phyloP scores from a whole-genome alignment of 2,329 filamentous ascomycete genomes.

The Furcasterigmium sp. region DNA sequence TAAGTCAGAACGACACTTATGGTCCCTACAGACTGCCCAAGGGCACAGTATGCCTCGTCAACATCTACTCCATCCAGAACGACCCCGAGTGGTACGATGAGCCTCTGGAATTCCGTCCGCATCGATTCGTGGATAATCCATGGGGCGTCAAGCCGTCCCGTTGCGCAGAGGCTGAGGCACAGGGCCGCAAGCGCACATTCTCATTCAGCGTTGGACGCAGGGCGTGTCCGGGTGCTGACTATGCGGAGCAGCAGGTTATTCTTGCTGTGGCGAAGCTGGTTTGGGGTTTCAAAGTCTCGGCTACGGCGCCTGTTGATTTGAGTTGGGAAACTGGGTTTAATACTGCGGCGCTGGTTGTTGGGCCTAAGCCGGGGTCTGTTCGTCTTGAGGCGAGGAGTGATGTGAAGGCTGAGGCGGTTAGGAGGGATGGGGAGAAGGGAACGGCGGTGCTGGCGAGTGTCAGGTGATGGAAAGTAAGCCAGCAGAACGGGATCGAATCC shows the following conservation, averaged over 20 bases:
- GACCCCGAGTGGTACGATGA: conserved; percentile 16
- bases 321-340: conserved; percentile 18
- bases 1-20: conserved; percentile 41
- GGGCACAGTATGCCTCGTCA: conserved; percentile 34
- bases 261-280: conserved; percentile 32
- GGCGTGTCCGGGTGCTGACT: conserved; percentile 41
- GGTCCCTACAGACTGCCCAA: conserved; percentile 42
- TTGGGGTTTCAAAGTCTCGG: conserved; percentile 39
- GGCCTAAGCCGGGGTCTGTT: conserved; percentile 13
- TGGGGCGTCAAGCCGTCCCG: conserved; percentile 8
- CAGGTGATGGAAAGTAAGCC: background rate
- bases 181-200: conserved; percentile 23
- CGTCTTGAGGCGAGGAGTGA: conserved; percentile 14
- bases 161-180: background rate
- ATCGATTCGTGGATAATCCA: conserved; percentile 16
- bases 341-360: conserved; percentile 10
- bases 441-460: background rate
- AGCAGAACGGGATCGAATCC: too few species aligned
- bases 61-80: conserved; percentile 23
- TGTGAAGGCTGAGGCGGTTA: conserved; percentile 8
- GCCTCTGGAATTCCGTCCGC: conserved; percentile 19
- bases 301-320: conserved; percentile 16
- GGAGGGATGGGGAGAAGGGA: conserved; percentile 4
- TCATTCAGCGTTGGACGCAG: conserved; percentile 42
- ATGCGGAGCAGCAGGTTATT: conserved; percentile 39